Evolutionary conservation across 768 basidiomycete genomes (phyloP).

Genomic region (Favolaschia claudopus): DNA sequence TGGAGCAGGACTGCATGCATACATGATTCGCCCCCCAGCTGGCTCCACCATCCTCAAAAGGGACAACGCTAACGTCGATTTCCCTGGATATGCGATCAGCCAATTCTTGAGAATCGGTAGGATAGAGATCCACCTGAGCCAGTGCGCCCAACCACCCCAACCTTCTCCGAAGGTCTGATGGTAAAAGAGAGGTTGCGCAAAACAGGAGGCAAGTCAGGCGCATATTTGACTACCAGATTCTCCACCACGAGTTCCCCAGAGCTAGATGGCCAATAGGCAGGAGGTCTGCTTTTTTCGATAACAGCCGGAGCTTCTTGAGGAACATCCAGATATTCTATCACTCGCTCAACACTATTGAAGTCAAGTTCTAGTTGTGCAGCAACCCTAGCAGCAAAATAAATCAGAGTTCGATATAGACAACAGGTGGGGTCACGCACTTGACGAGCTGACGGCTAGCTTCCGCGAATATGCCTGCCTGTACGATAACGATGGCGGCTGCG

Average conservation of each 20-base stretch:
- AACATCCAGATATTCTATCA: slow-evolving; percentile 72
- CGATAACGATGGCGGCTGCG: slow-evolving; percentile 73
- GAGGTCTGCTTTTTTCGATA: slow-evolving; percentile 63
- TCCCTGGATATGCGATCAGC: slow-evolving; percentile 45
- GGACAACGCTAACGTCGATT: slow-evolving; percentile 64
- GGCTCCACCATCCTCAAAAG: slow-evolving; percentile 72
- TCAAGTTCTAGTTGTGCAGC: slow-evolving; percentile 76
- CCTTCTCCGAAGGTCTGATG: slow-evolving; percentile 68
- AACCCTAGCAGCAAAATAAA: slow-evolving; percentile 47
- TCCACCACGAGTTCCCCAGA: slow-evolving; percentile 65
- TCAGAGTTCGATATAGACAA: background rate
- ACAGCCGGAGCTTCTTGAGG: slow-evolving; percentile 73
- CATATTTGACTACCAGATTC: slow-evolving; percentile 67
- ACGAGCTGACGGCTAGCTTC: slow-evolving; percentile 73
- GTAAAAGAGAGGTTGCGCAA: slow-evolving; percentile 65
- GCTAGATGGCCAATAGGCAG: slow-evolving; percentile 75
- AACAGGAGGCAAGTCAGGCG: slow-evolving; percentile 65
- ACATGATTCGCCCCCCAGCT: slow-evolving; percentile 64
- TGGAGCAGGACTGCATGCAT: slow-evolving; percentile 28
- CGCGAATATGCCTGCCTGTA: slow-evolving; percentile 73
- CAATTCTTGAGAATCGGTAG: background rate
- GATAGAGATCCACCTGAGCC: slow-evolving; percentile 60
- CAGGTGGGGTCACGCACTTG: slow-evolving; percentile 42
- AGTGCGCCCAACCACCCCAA: slow-evolving; percentile 75
- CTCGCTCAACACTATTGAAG: slow-evolving; percentile 78